Base-by-base conservation (phyloP, 257 asterid genomes). In the Nicotiana knightiana region DNA sequence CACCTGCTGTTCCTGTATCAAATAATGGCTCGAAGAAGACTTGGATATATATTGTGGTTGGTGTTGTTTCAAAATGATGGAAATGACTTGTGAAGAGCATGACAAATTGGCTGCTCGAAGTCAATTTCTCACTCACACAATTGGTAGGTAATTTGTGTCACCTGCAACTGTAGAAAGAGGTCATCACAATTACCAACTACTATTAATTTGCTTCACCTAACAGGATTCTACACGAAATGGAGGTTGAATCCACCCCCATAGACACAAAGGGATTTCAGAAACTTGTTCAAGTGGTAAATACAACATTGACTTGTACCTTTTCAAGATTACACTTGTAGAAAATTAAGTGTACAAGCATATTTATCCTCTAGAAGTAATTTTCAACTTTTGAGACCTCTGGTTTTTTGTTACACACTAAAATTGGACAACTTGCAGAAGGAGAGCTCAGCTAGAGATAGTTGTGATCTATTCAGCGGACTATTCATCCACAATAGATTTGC, bases 51-150 rank as follows among this genome's bases (percentile, higher is more conserved):
- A 21, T 21, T 21, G 24, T 21, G 24, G 24, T 21, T 21, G 24
- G 24, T 21, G 24, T 21, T 21, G 97, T 33, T 95, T 98, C 90
- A 91, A 71, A 61, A 93, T 93, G 97, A 80, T 90, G 89, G 98
- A 92, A 86, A 95, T 95, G 97, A 83, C 88, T 16, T 95, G 99
- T 77, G 97, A 93, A 87, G 97, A 92, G 85, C 98, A 95, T 62
- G 99, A 92, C 78, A 84, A 85, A 82, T 83, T 92, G 77, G 88
- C 97, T 30, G 97, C 98, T 24, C 87, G 86, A 76, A 93, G 92
- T 77, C 99, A 95, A 79, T 92, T 95, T 85, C 88, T 95, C 53
- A 93, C 99, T 48, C 99, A 93, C 91, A 85, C 93, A 26, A 84
- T 95, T 82, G 99, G 99, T 84, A 93, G 99, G 99, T 79, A 59